Conservation (phyloP, 2,329 filamentous ascomycete genomes). For the Claviceps spartinae region DNA sequence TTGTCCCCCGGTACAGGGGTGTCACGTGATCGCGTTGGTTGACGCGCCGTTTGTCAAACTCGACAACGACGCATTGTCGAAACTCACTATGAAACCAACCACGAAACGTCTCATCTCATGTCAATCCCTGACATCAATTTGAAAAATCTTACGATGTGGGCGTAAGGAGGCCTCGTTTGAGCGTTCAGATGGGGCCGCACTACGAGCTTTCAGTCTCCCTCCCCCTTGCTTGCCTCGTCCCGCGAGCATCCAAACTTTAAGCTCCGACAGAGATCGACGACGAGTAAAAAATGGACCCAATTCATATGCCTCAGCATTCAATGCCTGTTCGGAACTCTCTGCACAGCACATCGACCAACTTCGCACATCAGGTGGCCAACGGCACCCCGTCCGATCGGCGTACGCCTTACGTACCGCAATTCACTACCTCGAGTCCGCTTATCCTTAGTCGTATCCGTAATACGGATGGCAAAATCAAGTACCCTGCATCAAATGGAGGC, state of each 20-base stretch:
- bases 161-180: background rate
- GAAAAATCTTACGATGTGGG: background rate
- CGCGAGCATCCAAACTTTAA: background rate
- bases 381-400: background rate
- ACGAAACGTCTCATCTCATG: background rate
- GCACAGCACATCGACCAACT: background rate
- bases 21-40: background rate
- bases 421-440: constrained; percentile 1
- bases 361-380: background rate
- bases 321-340: background rate
- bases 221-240: background rate
- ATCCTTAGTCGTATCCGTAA: constrained; percentile 4
- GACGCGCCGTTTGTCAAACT: background rate
- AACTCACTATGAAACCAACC: background rate
- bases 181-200: background rate
- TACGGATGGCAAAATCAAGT: background rate
- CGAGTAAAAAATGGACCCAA: background rate
- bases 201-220: background rate
- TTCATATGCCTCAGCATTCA: background rate
- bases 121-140: background rate
- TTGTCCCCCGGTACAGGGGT: too few species aligned
- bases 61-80: too few species aligned
- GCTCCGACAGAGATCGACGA: background rate
- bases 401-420: constrained; percentile 4
- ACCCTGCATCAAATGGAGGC: background rate